Percentiles rank a stretch among this genome's conserved stretches.
These are phyloP conservation scores for Schizochytrium sp. DNA, from an alignment of 108 stramenopile genomes.

Conservation along the genomic window DNA sequence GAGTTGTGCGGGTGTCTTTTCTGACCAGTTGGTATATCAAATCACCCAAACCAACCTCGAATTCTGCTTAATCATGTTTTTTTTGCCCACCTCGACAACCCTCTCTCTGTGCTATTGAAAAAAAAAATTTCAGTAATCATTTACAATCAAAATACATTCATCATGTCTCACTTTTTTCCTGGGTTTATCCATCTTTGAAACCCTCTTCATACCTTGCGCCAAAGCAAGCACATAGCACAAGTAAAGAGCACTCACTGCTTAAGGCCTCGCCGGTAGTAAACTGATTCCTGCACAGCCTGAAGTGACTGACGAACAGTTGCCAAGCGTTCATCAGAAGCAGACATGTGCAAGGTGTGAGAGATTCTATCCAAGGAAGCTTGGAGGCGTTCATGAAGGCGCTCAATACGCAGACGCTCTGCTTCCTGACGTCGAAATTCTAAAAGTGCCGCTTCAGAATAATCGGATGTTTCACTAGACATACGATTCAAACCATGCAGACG, in stretches of 20 bases:
- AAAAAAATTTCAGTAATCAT: neutral
- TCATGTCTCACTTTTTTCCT: neutral
- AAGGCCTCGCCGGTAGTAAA: neutral
- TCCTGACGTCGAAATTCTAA: neutral
- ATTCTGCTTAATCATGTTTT: no score
- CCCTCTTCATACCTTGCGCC: neutral
- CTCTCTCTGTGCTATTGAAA: neutral
- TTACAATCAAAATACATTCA: neutral
- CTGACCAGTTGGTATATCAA: no score
- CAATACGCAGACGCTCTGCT: conserved; percentile 30
- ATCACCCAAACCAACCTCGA: no score
- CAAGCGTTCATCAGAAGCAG: neutral
- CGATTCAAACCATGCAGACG: neutral
- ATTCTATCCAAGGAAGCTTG: conserved; percentile 3
- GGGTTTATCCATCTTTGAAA: neutral
- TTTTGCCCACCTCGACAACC: no score
- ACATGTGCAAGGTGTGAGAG: neutral
- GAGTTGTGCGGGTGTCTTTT: no score
- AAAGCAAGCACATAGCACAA: neutral
- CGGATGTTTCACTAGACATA: neutral
- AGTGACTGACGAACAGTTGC: neutral
- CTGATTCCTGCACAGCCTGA: neutral
- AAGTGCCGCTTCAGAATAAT: neutral
- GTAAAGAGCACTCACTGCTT: neutral
- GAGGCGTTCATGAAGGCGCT: neutral